These are phyloP conservation scores for Monosporozyma solicola DNA, from an alignment of 805 yeast genomes.

Conservation along the genomic window DNA sequence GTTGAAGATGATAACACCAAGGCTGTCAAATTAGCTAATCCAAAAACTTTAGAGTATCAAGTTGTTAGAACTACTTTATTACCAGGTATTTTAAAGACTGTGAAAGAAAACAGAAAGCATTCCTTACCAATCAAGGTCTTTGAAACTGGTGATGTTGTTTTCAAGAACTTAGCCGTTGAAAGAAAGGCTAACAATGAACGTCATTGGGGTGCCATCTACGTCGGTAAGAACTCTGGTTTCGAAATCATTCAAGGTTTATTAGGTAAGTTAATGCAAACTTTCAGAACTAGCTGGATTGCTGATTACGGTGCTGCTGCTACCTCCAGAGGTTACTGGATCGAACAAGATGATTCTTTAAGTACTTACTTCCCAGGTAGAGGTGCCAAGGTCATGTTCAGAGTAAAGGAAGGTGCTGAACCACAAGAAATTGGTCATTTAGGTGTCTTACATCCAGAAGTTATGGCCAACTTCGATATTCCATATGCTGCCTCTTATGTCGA, in stretches of 20 bases:
- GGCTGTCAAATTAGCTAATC: slow-evolving; percentile 89
- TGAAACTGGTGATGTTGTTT: slow-evolving; percentile 90
- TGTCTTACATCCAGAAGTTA: slow-evolving; percentile 91
- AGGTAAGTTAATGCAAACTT: slow-evolving; percentile 92
- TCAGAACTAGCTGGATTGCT: slow-evolving; percentile 79
- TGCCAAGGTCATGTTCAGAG: slow-evolving; percentile 74
- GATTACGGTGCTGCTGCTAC: slow-evolving; percentile 36
- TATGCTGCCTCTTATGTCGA: slow-evolving; percentile 90
- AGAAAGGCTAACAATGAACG: slow-evolving; percentile 88
- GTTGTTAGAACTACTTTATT: slow-evolving; percentile 92
- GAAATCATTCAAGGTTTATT: slow-evolving; percentile 90
- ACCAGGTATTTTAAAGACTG: slow-evolving; percentile 92
- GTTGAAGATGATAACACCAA: slow-evolving; percentile 59
- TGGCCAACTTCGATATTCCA: slow-evolving; percentile 79
- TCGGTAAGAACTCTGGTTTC: slow-evolving; percentile 92
- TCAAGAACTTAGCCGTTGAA: slow-evolving; percentile 70
- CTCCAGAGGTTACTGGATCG: slow-evolving; percentile 81
- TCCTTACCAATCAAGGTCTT: slow-evolving; percentile 90
- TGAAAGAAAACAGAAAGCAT: slow-evolving; percentile 93
- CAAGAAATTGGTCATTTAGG: slow-evolving; percentile 76
- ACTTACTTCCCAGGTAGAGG: slow-evolving; percentile 97
- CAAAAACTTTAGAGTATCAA: slow-evolving; percentile 93
- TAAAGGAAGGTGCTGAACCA: slow-evolving; percentile 46
- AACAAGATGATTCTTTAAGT: slow-evolving; percentile 53
- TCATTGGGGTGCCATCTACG: slow-evolving; percentile 89